These are phyloP conservation scores for Yamadazyma conglobata DNA, from an alignment of 1,139 yeast genomes.

Conservation along the genomic window DNA sequence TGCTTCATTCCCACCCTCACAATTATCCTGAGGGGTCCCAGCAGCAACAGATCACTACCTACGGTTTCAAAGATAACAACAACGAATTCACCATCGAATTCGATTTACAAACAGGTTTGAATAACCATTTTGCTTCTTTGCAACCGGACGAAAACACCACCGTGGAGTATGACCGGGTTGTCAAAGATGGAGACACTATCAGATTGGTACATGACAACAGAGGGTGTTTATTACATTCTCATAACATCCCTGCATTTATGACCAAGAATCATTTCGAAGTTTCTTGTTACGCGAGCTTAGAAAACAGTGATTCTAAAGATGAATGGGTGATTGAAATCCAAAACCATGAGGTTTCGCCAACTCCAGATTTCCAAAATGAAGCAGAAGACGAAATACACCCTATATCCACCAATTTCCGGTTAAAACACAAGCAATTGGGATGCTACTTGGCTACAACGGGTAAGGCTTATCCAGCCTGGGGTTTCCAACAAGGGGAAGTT, in stretches of 20 bases:
- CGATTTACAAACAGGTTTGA: constrained; percentile 23
- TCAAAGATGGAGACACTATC: constrained; percentile 51
- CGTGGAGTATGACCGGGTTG: constrained; percentile 18
- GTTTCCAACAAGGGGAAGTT: constrained; percentile 77
- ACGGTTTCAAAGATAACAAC: constrained; percentile 68
- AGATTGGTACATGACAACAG: constrained; percentile 55
- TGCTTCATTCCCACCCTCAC: constrained; percentile 69
- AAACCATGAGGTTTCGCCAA: constrained; percentile 52
- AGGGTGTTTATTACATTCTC: constrained; percentile 60
- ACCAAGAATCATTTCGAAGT: constrained; percentile 56
- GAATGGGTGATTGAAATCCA: constrained; percentile 72
- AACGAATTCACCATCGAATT: constrained; percentile 60
- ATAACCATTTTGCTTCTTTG: constrained; percentile 29
- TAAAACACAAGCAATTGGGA: constrained; percentile 59
- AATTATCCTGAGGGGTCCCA: constrained; percentile 69
- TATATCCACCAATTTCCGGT: constrained; percentile 63
- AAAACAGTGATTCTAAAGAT: constrained; percentile 57
- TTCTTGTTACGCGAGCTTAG: constrained; percentile 61
- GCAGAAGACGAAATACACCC: constrained; percentile 52
- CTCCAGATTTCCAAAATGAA: constrained; percentile 43
- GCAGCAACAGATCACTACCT: constrained; percentile 74
- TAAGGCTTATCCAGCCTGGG: constrained; percentile 71
- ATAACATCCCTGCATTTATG: constrained; percentile 53
- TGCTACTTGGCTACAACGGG: constrained; percentile 78
- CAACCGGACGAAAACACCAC: constrained; percentile 29